Conservation (phyloP, 2,329 filamentous ascomycete genomes). For the Stromatinia cepivora region DNA sequence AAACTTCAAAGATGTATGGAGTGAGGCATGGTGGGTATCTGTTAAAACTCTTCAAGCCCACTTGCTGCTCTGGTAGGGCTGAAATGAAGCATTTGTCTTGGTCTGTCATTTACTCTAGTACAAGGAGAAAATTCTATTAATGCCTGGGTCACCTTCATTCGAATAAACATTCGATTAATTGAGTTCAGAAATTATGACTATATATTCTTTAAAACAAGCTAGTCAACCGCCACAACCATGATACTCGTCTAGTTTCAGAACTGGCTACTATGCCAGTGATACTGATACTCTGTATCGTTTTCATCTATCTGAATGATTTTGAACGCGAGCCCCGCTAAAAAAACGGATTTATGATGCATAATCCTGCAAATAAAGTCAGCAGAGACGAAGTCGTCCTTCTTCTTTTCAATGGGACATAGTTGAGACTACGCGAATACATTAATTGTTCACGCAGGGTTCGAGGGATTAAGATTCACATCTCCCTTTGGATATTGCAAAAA, state of each 20-base stretch:
- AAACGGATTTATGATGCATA: neutral
- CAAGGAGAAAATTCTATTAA: neutral
- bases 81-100: neutral
- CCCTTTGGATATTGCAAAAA: neutral
- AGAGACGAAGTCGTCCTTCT: neutral
- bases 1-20: neutral
- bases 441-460: neutral
- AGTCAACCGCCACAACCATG: constrained; percentile 8
- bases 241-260: constrained; percentile 18
- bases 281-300: neutral
- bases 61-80: constrained; percentile 4
- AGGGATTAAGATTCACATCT: neutral
- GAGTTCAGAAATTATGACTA: neutral
- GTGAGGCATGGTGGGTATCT: neutral
- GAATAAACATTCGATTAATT: neutral
- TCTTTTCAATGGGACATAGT: neutral
- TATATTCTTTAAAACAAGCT: constrained; percentile 3
- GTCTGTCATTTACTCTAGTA: neutral
- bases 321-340: neutral
- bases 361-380: neutral
- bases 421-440: neutral
- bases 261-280: neutral
- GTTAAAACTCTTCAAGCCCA: neutral
- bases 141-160: neutral
- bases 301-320: neutral